phyloP scores from a whole-genome alignment of 192 early-diverging fungal genomes.

The Obelidium mucronatum region DNA sequence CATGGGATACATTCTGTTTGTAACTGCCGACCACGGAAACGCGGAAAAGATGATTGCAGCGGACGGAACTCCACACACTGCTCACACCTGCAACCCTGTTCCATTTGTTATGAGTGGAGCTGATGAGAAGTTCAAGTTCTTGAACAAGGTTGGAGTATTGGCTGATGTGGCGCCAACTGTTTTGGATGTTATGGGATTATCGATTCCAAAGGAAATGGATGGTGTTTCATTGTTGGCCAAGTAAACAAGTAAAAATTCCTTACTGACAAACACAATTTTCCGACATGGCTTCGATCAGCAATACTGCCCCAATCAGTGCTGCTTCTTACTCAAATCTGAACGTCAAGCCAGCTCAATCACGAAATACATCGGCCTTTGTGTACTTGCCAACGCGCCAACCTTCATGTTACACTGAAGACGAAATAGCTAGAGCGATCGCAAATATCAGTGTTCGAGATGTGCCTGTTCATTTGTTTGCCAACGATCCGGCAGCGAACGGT shows the following conservation, averaged over 20 bases:
- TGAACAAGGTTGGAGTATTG: conserved; percentile 65
- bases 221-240: conserved; percentile 66
- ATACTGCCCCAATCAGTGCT: too few species aligned
- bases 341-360: too few species aligned
- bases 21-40: conserved; percentile 99
- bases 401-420: not conserved
- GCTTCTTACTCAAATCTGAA: too few species aligned
- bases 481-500: too few species aligned
- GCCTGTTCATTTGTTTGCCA: not conserved
- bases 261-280: too few species aligned
- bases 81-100: conserved; percentile 91
- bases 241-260: too few species aligned
- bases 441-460: not conserved
- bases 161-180: conserved; percentile 98
- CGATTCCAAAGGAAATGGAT: conserved; percentile 95
- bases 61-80: conserved; percentile 91
- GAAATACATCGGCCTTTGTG: too few species aligned
- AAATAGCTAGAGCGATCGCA: not conserved
- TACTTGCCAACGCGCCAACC: not conserved
- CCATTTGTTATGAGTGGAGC: conserved; percentile 89
- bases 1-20: conserved; percentile 88
- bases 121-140: conserved; percentile 59
- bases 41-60: conserved; percentile 97
- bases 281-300: too few species aligned
- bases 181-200: conserved; percentile 89